Conservation (phyloP, 176 grass and related monocot genomes). For the Poa pratensis region DNA sequence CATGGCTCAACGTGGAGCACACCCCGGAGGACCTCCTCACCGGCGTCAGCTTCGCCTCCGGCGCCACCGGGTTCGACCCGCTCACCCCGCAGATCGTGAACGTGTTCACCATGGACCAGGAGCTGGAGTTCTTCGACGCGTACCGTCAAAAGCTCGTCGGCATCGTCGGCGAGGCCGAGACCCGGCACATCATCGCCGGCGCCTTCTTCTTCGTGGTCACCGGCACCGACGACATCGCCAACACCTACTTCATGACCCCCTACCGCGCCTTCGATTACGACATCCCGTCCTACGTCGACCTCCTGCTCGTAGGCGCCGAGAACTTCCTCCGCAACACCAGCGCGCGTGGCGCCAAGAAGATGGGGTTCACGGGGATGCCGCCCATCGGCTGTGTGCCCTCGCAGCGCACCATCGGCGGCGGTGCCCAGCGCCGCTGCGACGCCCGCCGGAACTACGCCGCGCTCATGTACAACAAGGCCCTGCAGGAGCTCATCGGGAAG, state of each 20-base stretch:
- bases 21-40: slow-evolving; percentile 66
- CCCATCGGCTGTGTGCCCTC: slow-evolving; percentile 88
- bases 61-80: slow-evolving; percentile 79
- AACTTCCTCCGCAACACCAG: slow-evolving; percentile 43
- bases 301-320: slow-evolving; percentile 57
- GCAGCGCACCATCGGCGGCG: slow-evolving; percentile 72
- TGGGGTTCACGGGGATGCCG: slow-evolving; percentile 72
- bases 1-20: slow-evolving; percentile 52
- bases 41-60: slow-evolving; percentile 89
- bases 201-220: slow-evolving; percentile 66
- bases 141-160: slow-evolving; percentile 60
- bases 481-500: slow-evolving; percentile 37
- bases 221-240: slow-evolving; percentile 82
- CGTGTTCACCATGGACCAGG: slow-evolving; percentile 66
- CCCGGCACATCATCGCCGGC: slow-evolving; percentile 49
- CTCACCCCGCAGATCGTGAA: slow-evolving; percentile 65
- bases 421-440: slow-evolving; percentile 47
- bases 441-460: slow-evolving; percentile 61
- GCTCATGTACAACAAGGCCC: slow-evolving; percentile 59
- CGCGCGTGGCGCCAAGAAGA: slow-evolving; percentile 46
- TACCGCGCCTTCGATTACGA: slow-evolving; percentile 66
- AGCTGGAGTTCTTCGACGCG: slow-evolving; percentile 69
- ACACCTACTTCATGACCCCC: slow-evolving; percentile 85
- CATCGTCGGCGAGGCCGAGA: slow-evolving; percentile 59
- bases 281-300: slow-evolving; percentile 74